Conservation (phyloP, 2,329 filamentous ascomycete species). For the Claviceps sp. region DNA sequence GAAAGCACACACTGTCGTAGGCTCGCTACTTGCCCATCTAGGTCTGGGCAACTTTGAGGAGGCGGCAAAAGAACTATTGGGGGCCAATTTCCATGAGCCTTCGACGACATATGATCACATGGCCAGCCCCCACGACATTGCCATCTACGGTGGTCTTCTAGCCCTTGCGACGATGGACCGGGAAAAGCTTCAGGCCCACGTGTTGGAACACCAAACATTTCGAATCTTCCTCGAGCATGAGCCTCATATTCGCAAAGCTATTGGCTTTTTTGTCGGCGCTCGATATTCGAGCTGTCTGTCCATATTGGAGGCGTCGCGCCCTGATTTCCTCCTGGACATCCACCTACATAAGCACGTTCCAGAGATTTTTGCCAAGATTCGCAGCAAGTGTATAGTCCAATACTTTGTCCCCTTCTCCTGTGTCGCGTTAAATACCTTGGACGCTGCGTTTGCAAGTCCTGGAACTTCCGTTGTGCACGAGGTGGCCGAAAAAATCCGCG, state of each 20-base stretch:
- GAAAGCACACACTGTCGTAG: slow-evolving; percentile 38
- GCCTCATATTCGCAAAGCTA: slow-evolving; percentile 83
- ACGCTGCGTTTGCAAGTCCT: slow-evolving; percentile 56
- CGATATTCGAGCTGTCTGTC: slow-evolving; percentile 77
- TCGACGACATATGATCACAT: slow-evolving; percentile 54
- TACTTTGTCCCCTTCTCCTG: slow-evolving; percentile 86
- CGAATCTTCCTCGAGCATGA: slow-evolving; percentile 83
- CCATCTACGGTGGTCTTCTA: slow-evolving; percentile 80
- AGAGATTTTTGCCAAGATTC: slow-evolving; percentile 58
- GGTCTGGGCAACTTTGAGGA: slow-evolving; percentile 36
- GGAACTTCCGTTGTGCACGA: slow-evolving; percentile 57
- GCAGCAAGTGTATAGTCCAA: slow-evolving; percentile 84
- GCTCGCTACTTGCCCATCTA: slow-evolving; percentile 37
- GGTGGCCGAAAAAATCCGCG: slow-evolving; percentile 63
- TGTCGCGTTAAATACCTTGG: slow-evolving; percentile 69
- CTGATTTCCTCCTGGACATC: slow-evolving; percentile 83
- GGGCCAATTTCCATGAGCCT: slow-evolving; percentile 37
- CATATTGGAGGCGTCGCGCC: slow-evolving; percentile 66
- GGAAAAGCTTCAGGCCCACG: slow-evolving; percentile 55
- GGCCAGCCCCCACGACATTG: slow-evolving; percentile 74
- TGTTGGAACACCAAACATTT: slow-evolving; percentile 72
- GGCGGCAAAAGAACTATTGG: slow-evolving; percentile 60
- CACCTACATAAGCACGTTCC: slow-evolving; percentile 66
- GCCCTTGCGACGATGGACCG: slow-evolving; percentile 84
- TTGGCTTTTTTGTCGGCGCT: slow-evolving; percentile 77